Evolutionary conservation across 495 filamentous ascomycete genomes (phyloP), one percentile per base, ranked within the genome.

Genomic region (Talaromyces proteolyticus): DNA sequence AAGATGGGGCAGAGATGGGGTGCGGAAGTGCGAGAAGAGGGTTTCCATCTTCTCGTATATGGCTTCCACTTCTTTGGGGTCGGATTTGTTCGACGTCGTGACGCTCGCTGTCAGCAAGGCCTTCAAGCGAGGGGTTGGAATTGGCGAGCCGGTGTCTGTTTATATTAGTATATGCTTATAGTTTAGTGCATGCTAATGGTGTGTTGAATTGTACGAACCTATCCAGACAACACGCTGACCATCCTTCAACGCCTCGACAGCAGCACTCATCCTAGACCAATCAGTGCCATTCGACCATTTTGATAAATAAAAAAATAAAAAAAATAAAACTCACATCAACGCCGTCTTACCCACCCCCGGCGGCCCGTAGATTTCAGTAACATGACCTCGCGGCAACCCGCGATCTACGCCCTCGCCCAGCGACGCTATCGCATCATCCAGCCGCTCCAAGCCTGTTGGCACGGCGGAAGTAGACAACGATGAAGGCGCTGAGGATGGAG

Each of bases 281-380:
- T 47, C 50, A 48, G 50, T 42, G 49, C 5, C 10, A 39, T 24
- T 14, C n/a, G 18, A 19, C 25, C 19, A 17, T n/a, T 19, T 11
- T 17, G 26, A n/a, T 12, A 16, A 11, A 22, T n/a, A 46, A 3
- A 18, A 8, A 34, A 14, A 23, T 11, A 3, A 20, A 22, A 49
- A 17, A 26, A 17, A 17, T 4, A 46, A 4, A 18, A 66, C 72
- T 51, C 66, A 95, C 92, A 82, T 86, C 54, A 98, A 68, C 4
- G 85, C 70, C 0, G 92, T 94, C 67, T 97, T 97, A 11, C 93
- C 93, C 14, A 78, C 79, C 1, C 92, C 92, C 8, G 89, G 88
- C 14, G 93, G 91, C 0, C 93, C 93, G 70, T 85, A 95, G 24
- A 96, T 68, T 64, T 98, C 93, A 5, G 84, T 85, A n/a, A 95